Evolutionary conservation across 2,329 filamentous ascomycete species (phyloP).

Genomic region (Ophiostoma sp.): DNA sequence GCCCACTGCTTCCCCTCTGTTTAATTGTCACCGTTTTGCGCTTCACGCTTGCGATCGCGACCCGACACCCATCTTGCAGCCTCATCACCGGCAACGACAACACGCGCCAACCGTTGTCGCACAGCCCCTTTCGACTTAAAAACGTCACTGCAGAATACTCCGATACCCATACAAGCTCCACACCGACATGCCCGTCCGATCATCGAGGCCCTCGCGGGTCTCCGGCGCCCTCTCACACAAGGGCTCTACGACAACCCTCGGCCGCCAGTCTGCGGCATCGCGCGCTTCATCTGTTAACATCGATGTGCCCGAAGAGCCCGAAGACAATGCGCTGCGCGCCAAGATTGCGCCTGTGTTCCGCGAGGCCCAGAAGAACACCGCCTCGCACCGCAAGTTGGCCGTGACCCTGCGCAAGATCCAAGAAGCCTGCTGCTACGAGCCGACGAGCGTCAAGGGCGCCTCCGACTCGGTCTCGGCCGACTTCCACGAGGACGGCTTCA

Average conservation of each 20-base stretch:
- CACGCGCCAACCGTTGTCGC: background rate
- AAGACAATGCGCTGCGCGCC: slow-evolving; percentile 62
- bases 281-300: slow-evolving; percentile 41
- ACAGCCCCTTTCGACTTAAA: background rate
- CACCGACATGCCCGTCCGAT: slow-evolving; percentile 45
- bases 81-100: background rate
- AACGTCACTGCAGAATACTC: too few relatives aligned
- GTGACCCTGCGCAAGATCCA: slow-evolving; percentile 87
- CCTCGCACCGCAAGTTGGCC: slow-evolving; percentile 82
- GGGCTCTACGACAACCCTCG: slow-evolving; percentile 34
- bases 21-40: slow-evolving; percentile 5
- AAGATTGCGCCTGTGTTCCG: slow-evolving; percentile 68
- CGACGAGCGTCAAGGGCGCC: slow-evolving; percentile 39
- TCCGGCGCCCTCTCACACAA: slow-evolving; percentile 38
- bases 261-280: slow-evolving; percentile 44
- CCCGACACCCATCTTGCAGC: background rate
- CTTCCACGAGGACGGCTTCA: slow-evolving; percentile 82
- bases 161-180: background rate
- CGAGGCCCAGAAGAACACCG: slow-evolving; percentile 82
- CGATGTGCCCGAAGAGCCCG: slow-evolving; percentile 65
- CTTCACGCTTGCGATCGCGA: background rate
- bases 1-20: slow-evolving; percentile 17
- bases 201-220: slow-evolving; percentile 44
- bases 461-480: slow-evolving; percentile 48
- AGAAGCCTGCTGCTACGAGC: slow-evolving; percentile 71